Base-by-base conservation (phyloP, 179 eudicot species). In the Silene vulgaris region DNA sequence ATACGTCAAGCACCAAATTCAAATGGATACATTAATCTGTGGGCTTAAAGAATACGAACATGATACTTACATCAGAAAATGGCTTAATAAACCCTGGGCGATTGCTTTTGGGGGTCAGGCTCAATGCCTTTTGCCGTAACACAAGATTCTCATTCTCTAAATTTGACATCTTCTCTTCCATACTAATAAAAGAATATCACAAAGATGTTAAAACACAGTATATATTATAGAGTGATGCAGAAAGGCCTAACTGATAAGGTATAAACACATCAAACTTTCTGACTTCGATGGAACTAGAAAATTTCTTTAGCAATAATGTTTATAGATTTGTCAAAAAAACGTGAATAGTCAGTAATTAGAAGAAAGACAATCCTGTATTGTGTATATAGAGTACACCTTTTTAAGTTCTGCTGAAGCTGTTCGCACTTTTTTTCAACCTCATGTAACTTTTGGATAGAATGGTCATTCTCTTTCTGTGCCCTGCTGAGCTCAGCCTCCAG, bases 111-210 rank as follows among this genome's bases (percentile, higher is more conserved):
- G 96, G 93, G 73, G 98, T 81, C 48, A 83, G 72, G 82, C 79
- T 85, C 81, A 91, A 82, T 43, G 97, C 79, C 81, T 86, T 96
- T 77, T 96, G 97, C 45, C 98, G 87, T 52, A 96, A 84, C 28
- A 96, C 87, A 77, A 81, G 99, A 89, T 91, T 96, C 85, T 96
- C 99, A 72, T 87, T 86, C 77, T 96, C 96, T 28, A 89, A 77
- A 84, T 84, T 90, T 62, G 89, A 86, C 76, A 88, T 80, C 82
- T 91, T 96, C 81, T 89, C 99, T 77, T 91, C 96, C 89, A 93
- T 65, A 80, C 99, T 96, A 74, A 73, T 77, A 62, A 23, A 9
- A 45, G 6, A 74, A 67, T 37, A 4, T 61, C 50, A 72, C 12
- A 30, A 32, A 57, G n/a, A n/a, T 29, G 21, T 30, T 50, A 52